Evolutionary conservation across 768 basidiomycete species (phyloP).

Genomic region (Hydnomerulius pinastri): DNA sequence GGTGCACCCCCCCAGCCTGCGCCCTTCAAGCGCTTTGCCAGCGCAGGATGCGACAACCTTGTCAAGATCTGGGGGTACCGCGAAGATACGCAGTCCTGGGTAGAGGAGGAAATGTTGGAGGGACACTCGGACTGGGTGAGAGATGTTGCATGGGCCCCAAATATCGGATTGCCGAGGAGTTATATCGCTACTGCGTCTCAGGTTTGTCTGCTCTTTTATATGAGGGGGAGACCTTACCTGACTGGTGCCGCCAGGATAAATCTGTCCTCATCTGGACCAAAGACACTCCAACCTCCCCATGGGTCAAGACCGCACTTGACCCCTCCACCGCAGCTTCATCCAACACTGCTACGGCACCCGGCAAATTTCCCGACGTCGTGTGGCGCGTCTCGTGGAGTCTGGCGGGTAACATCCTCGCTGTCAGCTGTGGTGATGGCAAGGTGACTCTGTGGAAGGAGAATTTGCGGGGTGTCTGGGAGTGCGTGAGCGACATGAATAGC

Average conservation of each 20-base stretch:
- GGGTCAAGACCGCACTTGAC: conserved; percentile 82
- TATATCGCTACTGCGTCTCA: conserved; percentile 97
- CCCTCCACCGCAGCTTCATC: conserved; percentile 55
- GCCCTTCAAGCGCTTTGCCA: conserved; percentile 90
- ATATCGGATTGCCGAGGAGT: conserved; percentile 89
- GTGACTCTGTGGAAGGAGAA: conserved; percentile 99
- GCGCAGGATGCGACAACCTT: conserved; percentile 94
- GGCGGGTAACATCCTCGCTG: conserved; percentile 93
- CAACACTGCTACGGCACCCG: conserved; percentile 48
- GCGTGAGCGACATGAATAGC: conserved; percentile 92
- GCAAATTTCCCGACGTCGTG: conserved; percentile 94
- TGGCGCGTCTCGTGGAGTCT: conserved; percentile 99
- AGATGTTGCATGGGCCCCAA: conserved; percentile 99
- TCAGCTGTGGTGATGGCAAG: conserved; percentile 97
- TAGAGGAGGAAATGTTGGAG: conserved; percentile 85
- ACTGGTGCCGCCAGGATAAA: conserved; percentile 64
- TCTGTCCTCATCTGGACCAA: conserved; percentile 93
- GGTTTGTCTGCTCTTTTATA: conserved; percentile 35
- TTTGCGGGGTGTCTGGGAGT: conserved; percentile 93
- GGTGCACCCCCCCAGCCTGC: conserved; percentile 37
- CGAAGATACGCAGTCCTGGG: conserved; percentile 87
- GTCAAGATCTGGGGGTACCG: conserved; percentile 93
- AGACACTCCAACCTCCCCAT: conserved; percentile 68
- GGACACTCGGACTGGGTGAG: conserved; percentile 98
- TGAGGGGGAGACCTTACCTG: not conserved